Conservation (phyloP, 2,329 filamentous ascomycete species). For the Fonsecaea pedrosoi region DNA sequence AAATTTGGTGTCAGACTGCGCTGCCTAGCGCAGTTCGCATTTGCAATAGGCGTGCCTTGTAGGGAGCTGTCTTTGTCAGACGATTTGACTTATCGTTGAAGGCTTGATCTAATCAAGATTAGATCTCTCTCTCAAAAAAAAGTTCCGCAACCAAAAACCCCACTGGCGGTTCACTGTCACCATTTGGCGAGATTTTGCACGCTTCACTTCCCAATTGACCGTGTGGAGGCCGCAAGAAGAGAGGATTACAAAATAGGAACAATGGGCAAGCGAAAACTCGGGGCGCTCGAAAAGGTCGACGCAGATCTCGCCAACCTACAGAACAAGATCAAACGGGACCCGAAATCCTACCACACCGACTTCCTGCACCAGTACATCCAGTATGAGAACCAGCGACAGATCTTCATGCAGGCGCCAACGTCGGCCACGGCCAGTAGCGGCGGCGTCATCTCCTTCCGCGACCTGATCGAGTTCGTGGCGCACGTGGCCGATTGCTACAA, state of each 20-base stretch:
- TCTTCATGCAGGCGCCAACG: conserved; percentile 84
- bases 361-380: conserved; percentile 88
- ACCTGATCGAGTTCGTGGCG: conserved; percentile 90
- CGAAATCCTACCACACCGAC: conserved; percentile 86
- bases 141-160: background rate
- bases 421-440: conserved; percentile 66
- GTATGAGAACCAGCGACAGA: conserved; percentile 88
- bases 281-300: conserved; percentile 92
- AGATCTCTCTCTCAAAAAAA: background rate
- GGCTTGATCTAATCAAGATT: conserved; percentile 9
- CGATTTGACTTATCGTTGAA: background rate
- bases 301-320: conserved; percentile 88
- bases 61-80: background rate
- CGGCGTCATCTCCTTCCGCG: conserved; percentile 82
- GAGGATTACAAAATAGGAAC: background rate
- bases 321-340: conserved; percentile 88
- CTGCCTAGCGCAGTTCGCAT: background rate
- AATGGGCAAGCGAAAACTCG: conserved; percentile 82
- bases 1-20: too few species aligned
- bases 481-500: conserved; percentile 95
- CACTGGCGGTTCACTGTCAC: background rate
- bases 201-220: background rate
- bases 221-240: background rate
- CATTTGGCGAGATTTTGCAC: background rate
- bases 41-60: too few species aligned